Base-by-base conservation (phyloP, 2,329 filamentous ascomycete genomes). In the Cercospora beticola region DNA sequence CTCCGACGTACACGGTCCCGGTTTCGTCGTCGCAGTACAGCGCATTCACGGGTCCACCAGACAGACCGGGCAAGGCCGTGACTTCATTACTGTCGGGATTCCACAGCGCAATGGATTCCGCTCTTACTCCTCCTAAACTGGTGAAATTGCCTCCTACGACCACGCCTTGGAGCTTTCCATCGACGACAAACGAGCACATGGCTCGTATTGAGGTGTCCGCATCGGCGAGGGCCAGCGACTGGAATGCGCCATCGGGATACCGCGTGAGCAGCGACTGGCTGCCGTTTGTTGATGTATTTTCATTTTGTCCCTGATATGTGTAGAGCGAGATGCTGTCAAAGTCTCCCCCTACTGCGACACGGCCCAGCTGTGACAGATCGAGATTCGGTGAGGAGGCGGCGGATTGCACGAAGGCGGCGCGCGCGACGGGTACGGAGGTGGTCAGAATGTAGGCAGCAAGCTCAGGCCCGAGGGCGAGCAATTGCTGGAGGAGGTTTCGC, bases 91-190 rank as follows among this genome's bases (percentile, higher is more conserved):
- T 90, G 71, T 88, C 87, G 3, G 92, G 88, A 78, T 97, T 88
- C 81, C 94, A 93, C 58, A 96, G 79, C 26, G 94, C 95, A 66
- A 96, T 88, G 56, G 92, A 92, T 64, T 89, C 89, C 2, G 93
- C 92, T 76, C 92, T 83, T 66, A 90, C 86, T 68, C 89, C 89
- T 68, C 90, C 92, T 70, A 99, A 82, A 79, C 92, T 96, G 33
- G 95, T 98, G 78, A 99, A 99, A 82, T 98, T 98, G 59, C 95
- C 95, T 66, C 92, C 95, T 16, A 99, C 86, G 59, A 98, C 87
- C 30, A 98, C 87, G 49, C 91, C 90, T n/a, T 87, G 84, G 66
- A 90, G 81, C 5, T 84, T 86, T 72, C 91, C 91, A 79, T 92
- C 86, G 74, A 85, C 82, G 62, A 88, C 84, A 75, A 94, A 92